Evolutionary conservation across 176 grass and related monocot genomes (phyloP), one percentile per base, ranked within the genome.

Genomic region (Tillandsia fasciculata): DNA sequence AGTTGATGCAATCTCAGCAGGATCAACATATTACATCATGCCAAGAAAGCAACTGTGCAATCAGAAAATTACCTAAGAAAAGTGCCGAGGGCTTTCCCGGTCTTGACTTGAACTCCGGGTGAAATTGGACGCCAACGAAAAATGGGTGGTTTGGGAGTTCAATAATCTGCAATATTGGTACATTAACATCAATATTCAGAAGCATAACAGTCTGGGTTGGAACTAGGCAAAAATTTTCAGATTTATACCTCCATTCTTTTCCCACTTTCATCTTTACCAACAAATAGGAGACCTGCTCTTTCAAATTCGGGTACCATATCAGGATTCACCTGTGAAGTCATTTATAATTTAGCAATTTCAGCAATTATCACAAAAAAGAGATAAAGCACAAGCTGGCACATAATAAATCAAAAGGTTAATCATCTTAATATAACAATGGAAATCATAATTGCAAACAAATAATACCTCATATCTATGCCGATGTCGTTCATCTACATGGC

Each of bases 31-130:
- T 9, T 61, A 61, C 15, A 61, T 23, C 56, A 61, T 23, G 56
- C 56, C 15, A 61, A 1, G 13, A 8, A 20, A n/a, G 26, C 14
- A 42, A 13, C 2, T 73, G 10, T 18, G 26, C 15, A 3, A 15
- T 9, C 3, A 9, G 2, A 12, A 49, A 66, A 10, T 87, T 93
- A 99, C 94, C 94, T 90, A 83, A 76, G 84, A 99, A 99, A 74
- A 99, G 84, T 18, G 94, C 74, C 75, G 86, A 90, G 15, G 94
- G 90, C 10, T 86, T 93, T 79, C 87, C 86, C 17, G 90, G 90
- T 76, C 90, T 85, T 15, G 94, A 99, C 83, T 99, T 93, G 64
- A 87, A 99, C 80, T 99, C 94, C 26, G 94, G 94, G 72, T 99
- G 94, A 79, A 99, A 99, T 54, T 99, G 94, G 66, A 80, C 80